These are phyloP conservation scores for Myxozyma neotropica DNA, from an alignment of 805 yeast genomes.

Conservation along the genomic window DNA sequence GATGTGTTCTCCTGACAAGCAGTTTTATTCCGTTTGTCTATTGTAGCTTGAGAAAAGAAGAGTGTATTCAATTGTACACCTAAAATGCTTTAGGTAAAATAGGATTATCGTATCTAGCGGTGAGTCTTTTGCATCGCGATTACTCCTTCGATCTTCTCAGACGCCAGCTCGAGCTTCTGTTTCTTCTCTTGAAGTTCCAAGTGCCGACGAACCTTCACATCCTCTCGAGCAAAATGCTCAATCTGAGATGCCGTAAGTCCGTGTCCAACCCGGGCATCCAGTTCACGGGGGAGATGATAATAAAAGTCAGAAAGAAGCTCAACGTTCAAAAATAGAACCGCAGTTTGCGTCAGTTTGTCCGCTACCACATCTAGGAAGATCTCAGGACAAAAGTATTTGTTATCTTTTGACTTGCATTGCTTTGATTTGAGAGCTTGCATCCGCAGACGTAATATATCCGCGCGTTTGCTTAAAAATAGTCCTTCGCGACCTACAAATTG, in stretches of 20 bases:
- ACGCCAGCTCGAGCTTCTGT: constrained; percentile 80
- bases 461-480: constrained; percentile 71
- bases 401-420: constrained; percentile 74
- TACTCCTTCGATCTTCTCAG: constrained; percentile 82
- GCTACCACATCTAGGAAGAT: constrained; percentile 89
- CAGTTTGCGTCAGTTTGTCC: constrained; percentile 88
- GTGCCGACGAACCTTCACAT: constrained; percentile 85
- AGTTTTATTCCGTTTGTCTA: too few relatives aligned
- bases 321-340: constrained; percentile 88
- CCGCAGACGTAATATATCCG: constrained; percentile 70
- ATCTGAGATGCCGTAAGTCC: constrained; percentile 72
- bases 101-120: not conserved
- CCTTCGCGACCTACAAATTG: constrained; percentile 63
- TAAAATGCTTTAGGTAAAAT: too few relatives aligned
- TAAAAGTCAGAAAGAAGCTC: constrained; percentile 93
- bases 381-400: constrained; percentile 92
- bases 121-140: constrained; percentile 58
- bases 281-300: constrained; percentile 92
- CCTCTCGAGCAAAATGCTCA: constrained; percentile 90
- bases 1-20: too few relatives aligned
- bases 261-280: constrained; percentile 72
- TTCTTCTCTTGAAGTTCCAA: constrained; percentile 92
- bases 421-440: constrained; percentile 72
- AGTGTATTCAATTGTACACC: not conserved
- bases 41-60: too few relatives aligned